phyloP scores from a whole-genome alignment of 2,329 filamentous ascomycete genomes.

The Malbranchea zuffiana region DNA sequence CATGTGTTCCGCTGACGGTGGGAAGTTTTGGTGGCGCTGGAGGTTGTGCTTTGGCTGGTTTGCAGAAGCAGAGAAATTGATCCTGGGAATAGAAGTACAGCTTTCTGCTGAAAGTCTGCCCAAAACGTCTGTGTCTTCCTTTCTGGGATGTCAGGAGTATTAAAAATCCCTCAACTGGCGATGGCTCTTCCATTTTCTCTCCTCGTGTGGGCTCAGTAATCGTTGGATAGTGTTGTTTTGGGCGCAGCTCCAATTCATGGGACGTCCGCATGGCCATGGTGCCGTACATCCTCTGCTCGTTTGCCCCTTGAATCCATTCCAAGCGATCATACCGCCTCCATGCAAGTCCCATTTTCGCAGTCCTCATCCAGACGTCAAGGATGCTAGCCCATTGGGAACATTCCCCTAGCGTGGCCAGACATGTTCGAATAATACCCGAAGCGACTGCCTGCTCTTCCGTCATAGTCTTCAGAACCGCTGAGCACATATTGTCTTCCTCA shows the following conservation, averaged over 20 bases:
- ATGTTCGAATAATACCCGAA: conserved; percentile 45
- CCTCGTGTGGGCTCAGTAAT: conserved; percentile 32
- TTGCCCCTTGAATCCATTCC: conserved; percentile 56
- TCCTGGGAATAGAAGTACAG: conserved; percentile 56
- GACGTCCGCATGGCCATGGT: conserved; percentile 56
- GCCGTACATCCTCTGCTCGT: conserved; percentile 59
- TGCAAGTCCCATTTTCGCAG: conserved; percentile 51
- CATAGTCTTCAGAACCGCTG: conserved; percentile 15
- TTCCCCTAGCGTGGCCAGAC: conserved; percentile 48
- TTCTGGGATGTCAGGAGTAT: conserved; percentile 54
- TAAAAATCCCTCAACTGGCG: conserved; percentile 55
- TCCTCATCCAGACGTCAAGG: conserved; percentile 47
- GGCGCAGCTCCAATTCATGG: conserved; percentile 55
- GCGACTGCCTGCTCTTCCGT: conserved; percentile 47
- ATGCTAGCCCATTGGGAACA: conserved; percentile 50
- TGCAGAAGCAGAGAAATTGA: conserved; percentile 51
- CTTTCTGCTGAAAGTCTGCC: conserved; percentile 53
- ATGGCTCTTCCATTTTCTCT: conserved; percentile 43
- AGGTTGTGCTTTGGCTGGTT: conserved; percentile 48
- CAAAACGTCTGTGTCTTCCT: conserved; percentile 47
- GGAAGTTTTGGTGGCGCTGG: conserved; percentile 48
- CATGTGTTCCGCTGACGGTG: conserved; percentile 31
- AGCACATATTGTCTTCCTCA: conserved; percentile 34
- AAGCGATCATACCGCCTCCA: conserved; percentile 60
- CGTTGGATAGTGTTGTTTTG: conserved; percentile 54